These are phyloP conservation scores for Grosmannia serpens DNA, from an alignment of 2,329 filamentous ascomycete genomes.

Conservation along the genomic window DNA sequence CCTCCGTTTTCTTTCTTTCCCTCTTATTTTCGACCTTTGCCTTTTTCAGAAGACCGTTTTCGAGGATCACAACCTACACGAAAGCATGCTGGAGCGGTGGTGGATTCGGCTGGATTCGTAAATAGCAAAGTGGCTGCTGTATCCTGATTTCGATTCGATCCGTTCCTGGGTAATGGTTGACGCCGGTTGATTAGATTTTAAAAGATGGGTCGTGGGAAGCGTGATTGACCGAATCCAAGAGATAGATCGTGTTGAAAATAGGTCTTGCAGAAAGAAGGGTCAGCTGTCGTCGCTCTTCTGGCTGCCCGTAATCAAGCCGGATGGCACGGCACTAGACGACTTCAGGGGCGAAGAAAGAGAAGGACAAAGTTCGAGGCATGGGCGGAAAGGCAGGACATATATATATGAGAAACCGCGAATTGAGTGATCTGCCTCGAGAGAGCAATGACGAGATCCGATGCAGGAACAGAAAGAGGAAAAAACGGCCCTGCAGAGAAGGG, in stretches of 20 bases:
- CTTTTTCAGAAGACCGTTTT: neutral
- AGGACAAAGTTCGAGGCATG: neutral
- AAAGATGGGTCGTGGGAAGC: neutral
- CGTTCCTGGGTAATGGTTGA: neutral
- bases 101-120: neutral
- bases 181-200: neutral
- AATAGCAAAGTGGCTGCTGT: neutral
- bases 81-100: neutral
- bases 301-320: neutral
- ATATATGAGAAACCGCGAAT: neutral
- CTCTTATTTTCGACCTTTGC: neutral
- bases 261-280: neutral
- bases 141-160: neutral
- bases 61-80: neutral
- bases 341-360: neutral
- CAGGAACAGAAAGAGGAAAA: constrained; percentile 9
- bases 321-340: neutral
- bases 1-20: neutral
- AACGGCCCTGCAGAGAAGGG: neutral
- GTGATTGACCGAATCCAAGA: neutral
- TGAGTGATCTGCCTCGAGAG: constrained; percentile 2
- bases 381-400: neutral
- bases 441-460: constrained; percentile 11
- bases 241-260: neutral
- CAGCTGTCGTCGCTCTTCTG: neutral